Conservation (phyloP, 2,329 filamentous ascomycete species). For the Alternaria sp. region DNA sequence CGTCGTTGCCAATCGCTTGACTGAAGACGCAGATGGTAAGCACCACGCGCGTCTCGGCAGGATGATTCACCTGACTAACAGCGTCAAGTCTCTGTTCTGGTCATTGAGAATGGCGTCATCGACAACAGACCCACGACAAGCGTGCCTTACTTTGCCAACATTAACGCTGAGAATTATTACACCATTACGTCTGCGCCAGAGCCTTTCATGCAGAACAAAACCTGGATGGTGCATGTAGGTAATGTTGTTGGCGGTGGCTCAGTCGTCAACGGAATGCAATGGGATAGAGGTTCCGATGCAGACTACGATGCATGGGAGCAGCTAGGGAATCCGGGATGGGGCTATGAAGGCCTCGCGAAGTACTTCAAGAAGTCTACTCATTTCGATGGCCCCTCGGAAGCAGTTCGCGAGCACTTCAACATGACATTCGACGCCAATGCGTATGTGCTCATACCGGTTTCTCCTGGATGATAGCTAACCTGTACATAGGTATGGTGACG, state of each 20-base stretch:
- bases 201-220: slow-evolving; percentile 28
- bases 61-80: not conserved
- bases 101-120: slow-evolving; percentile 23
- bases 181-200: slow-evolving; percentile 22
- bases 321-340: slow-evolving; percentile 65
- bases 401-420: not conserved
- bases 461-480: not conserved
- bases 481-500: slow-evolving; percentile 11
- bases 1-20: slow-evolving; percentile 27
- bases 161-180: slow-evolving; percentile 19
- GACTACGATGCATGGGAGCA: slow-evolving; percentile 61
- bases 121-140: slow-evolving; percentile 13
- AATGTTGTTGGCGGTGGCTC: slow-evolving; percentile 43
- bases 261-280: slow-evolving; percentile 44
- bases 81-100: slow-evolving; percentile 16
- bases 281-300: slow-evolving; percentile 35
- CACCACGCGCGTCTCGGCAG: not conserved
- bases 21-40: slow-evolving; percentile 4
- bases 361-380: slow-evolving; percentile 40
- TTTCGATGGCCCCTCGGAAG: slow-evolving; percentile 16
- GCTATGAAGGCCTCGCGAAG: slow-evolving; percentile 55
- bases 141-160: slow-evolving; percentile 15
- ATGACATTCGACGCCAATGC: slow-evolving; percentile 21
- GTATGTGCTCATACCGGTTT: not conserved
- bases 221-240: slow-evolving; percentile 26